Conservation (phyloP, 257 asterid species). For the Mitragyna speciosa region DNA sequence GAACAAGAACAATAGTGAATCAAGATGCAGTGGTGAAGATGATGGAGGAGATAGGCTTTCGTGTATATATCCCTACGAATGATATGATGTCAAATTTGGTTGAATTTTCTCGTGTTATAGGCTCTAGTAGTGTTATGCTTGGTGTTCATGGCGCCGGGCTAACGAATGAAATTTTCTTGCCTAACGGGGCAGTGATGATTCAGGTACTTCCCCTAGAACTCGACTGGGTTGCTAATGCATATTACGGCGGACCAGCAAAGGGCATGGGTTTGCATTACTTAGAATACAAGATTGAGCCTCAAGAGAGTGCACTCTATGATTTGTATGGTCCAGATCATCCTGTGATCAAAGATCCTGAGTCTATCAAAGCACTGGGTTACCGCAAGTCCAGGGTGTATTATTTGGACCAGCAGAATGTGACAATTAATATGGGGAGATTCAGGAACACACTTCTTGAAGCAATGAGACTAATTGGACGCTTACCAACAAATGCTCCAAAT, state of each 20-base stretch:
- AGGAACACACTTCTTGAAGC: conserved; percentile 52
- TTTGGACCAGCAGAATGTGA: conserved; percentile 49
- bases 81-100: conserved; percentile 27
- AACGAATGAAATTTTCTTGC: conserved; percentile 54
- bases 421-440: conserved; percentile 45
- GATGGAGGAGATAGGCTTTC: conserved; percentile 51
- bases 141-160: conserved; percentile 71
- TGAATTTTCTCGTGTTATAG: conserved; percentile 29
- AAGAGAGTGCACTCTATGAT: conserved; percentile 53
- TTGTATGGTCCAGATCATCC: conserved; percentile 38
- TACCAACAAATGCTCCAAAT: background rate
- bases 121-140: conserved; percentile 52
- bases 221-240: conserved; percentile 42
- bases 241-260: conserved; percentile 46
- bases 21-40: conserved; percentile 40
- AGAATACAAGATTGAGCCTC: conserved; percentile 50
- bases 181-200: conserved; percentile 45
- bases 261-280: conserved; percentile 47
- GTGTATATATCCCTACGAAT: conserved; percentile 30
- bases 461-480: conserved; percentile 26
- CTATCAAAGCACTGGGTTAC: conserved; percentile 38
- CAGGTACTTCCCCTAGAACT: conserved; percentile 47
- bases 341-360: conserved; percentile 39
- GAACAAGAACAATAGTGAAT: conserved; percentile 46
- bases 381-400: conserved; percentile 30